Percentiles rank a stretch among this genome's conserved stretches.
Conservation (phyloP, 495 filamentous ascomycete genomes). For the Daldinia grandis region DNA sequence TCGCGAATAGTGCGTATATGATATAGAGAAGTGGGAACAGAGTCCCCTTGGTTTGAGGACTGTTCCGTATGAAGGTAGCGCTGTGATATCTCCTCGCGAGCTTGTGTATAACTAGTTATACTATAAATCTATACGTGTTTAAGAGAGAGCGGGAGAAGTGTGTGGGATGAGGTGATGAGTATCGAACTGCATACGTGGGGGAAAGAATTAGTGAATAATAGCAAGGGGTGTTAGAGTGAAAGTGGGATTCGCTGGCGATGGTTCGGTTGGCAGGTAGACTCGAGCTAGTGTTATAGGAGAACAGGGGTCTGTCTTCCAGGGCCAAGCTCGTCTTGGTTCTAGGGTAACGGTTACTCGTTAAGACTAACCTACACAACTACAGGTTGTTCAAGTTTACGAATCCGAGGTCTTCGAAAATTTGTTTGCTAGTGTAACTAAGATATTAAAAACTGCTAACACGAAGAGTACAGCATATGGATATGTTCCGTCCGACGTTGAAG, state of each 20-base stretch:
- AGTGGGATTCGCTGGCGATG: constrained; percentile 26
- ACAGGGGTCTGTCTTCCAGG: constrained; percentile 22
- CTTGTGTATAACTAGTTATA: not conserved
- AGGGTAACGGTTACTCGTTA: not conserved
- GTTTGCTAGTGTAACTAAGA: constrained; percentile 14
- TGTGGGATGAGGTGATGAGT: constrained; percentile 2
- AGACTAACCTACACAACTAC: too few relatives aligned
- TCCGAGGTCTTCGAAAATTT: constrained; percentile 1
- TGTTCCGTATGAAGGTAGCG: not conserved
- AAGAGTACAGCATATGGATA: not conserved
- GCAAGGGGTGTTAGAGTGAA: constrained; percentile 7
- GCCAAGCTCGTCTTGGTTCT: not conserved
- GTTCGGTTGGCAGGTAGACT: constrained; percentile 16
- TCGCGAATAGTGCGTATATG: constrained; percentile 11
- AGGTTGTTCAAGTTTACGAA: constrained; percentile 11
- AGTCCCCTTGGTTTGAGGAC: constrained; percentile 19
- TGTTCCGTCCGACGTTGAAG: constrained; percentile 16
- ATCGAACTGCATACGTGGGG: constrained; percentile 10
- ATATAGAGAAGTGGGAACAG: constrained; percentile 5
- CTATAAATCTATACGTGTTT: not conserved
- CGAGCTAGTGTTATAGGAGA: constrained; percentile 23
- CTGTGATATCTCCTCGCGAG: constrained; percentile 3
- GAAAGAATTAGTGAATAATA: constrained; percentile 21
- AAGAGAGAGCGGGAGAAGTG: not conserved
- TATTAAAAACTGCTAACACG: not conserved